Evolutionary conservation across 257 asterid species (phyloP), one percentile per base, ranked within the genome.

Genomic region (Penstemon eatonii): DNA sequence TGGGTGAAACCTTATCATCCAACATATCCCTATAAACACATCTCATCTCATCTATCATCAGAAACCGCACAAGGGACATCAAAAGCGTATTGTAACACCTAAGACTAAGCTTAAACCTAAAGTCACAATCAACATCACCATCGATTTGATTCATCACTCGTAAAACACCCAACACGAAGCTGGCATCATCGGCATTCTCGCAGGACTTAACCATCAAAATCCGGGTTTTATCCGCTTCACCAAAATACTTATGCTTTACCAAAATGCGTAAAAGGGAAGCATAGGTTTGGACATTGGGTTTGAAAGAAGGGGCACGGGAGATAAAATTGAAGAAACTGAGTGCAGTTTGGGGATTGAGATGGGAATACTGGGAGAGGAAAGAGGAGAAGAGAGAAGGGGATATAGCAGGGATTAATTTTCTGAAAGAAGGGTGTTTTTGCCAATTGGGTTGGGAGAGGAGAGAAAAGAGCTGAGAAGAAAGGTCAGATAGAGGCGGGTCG

Each of bases 1-100:
- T 82, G 0, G 85, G 89, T 10, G 73, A 66, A 54, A 84, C 45
- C 79, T 63, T 77, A 68, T 77, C 80, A 8, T 74, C 62, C 69
- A 77, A 70, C 83, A 81, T 81, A 70, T 81, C 78, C 42, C 11
- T 6, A 76, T 76, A 84, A 67, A 81, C 67, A 61, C 73, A 33
- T 73, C 75, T 72, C 85, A 81, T 79, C 13, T 75, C 81, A 57
- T 77, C 83, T 75, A 79, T 53, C 83, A 79, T 72, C 38, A 57
- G 56, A 55, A 81, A 79, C 60, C 83, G 59, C 6, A 80, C 73
- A 72, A 84, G 15, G 6, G 63, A 56, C 87, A 81, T 84, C 65
- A 84, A 65, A 25, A 81, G 15, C 4, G 45, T 74, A 65, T 84
- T 84, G 57, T 79, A 84, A 67, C 76, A 71, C 76, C 77, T 81